Evolutionary conservation across 2,329 filamentous ascomycete species (phyloP).

Genomic region (Rhytidhysteron rufulum): DNA sequence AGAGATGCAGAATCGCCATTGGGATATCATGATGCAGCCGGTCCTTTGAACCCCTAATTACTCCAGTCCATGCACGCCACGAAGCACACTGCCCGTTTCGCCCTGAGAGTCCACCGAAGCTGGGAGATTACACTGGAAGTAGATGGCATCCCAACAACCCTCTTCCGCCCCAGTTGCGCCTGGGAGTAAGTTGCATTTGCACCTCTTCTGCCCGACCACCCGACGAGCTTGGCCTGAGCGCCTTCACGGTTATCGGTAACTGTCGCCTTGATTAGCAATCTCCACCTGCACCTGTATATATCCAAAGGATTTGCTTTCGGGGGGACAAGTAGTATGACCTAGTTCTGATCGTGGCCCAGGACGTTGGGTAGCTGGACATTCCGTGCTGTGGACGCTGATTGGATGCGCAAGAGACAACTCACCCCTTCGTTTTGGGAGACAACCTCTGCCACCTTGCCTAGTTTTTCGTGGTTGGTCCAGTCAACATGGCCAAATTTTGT

Average conservation of each 20-base stretch:
- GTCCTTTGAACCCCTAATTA: too few species aligned
- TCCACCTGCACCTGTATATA: neutral
- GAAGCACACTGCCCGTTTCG: conserved; percentile 22
- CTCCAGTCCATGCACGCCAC: conserved; percentile 31
- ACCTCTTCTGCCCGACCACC: conserved; percentile 48
- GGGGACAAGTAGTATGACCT: too few species aligned
- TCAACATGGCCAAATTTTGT: conserved; percentile 82
- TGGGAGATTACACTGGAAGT: conserved; percentile 61
- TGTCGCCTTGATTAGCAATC: conserved; percentile 37
- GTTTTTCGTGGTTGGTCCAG: conserved; percentile 76
- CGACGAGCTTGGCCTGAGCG: conserved; percentile 45
- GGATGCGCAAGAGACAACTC: conserved; percentile 40
- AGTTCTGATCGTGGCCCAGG: too few species aligned
- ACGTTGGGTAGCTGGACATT: conserved; percentile 8
- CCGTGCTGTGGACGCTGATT: neutral
- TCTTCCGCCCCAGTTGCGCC: conserved; percentile 82
- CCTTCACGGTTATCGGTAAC: conserved; percentile 68
- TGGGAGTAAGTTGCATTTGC: conserved; percentile 69
- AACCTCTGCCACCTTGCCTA: conserved; percentile 81
- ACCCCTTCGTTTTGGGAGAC: conserved; percentile 89
- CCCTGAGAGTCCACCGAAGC: conserved; percentile 3
- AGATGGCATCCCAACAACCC: conserved; percentile 90
- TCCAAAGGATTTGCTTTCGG: too few species aligned
- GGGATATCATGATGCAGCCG: conserved; percentile 37
- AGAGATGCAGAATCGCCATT: too few species aligned